Evolutionary conservation across 139 green algal species (phyloP).

Genomic region (Tetradesmus obliquus): DNA sequence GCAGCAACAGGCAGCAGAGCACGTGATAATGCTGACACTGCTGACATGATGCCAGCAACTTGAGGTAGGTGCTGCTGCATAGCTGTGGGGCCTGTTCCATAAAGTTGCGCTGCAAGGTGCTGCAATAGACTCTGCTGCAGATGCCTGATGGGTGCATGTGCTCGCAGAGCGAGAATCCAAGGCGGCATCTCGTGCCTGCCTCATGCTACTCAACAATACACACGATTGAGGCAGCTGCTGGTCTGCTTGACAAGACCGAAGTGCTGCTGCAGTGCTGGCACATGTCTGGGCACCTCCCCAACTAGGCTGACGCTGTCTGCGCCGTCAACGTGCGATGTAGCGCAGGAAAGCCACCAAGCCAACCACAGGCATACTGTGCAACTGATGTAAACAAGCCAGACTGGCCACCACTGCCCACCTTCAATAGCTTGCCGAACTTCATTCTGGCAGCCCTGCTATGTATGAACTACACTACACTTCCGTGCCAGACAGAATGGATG

Average conservation of each 20-base stretch:
- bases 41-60: no score
- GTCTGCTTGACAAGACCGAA: background rate
- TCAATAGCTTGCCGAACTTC: constrained; percentile 75
- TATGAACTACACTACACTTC: background rate
- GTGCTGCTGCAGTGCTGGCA: background rate
- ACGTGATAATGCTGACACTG: no score
- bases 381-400: background rate
- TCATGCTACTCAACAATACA: background rate
- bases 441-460: constrained; percentile 40
- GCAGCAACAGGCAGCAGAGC: background rate
- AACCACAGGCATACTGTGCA: background rate
- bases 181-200: background rate
- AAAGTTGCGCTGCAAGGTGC: no score
- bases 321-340: background rate
- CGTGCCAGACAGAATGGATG: background rate
- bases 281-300: background rate
- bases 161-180: background rate
- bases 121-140: no score
- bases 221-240: background rate
- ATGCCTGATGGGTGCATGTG: background rate
- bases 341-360: background rate
- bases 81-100: no score
- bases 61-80: no score
- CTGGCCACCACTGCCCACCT: constrained; percentile 16
- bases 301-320: background rate